phyloP scores from a whole-genome alignment of 495 filamentous ascomycete species.

The Tetracladium setigerum region DNA sequence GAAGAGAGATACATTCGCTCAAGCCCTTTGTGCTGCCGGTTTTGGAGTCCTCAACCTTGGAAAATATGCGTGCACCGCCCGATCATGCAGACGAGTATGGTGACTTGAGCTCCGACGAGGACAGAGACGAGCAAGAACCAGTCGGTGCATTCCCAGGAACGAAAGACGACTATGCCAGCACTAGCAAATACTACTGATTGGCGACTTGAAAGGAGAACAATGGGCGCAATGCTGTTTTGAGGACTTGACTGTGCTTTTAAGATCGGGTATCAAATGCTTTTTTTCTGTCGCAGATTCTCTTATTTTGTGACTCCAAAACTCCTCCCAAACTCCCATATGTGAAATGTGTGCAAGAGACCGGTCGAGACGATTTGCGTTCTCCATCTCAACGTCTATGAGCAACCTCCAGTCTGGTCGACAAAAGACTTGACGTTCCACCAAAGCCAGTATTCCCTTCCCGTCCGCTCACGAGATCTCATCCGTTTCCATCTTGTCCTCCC shows the following conservation, averaged over 20 bases:
- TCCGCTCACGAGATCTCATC: constrained; percentile 8
- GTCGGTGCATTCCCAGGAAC: constrained; percentile 35
- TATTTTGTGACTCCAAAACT: too few relatives aligned
- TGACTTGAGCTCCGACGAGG: constrained; percentile 38
- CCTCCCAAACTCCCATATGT: too few relatives aligned
- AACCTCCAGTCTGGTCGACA: too few relatives aligned
- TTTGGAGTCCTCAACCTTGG: constrained; percentile 49
- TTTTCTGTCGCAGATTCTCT: too few relatives aligned
- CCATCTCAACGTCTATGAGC: too few relatives aligned
- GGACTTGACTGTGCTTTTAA: too few relatives aligned
- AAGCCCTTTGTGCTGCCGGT: constrained; percentile 50
- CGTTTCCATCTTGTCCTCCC: constrained; percentile 15
- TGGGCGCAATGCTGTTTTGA: too few relatives aligned
- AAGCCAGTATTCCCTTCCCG: background rate
- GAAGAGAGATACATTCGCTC: constrained; percentile 72
- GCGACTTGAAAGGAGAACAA: too few relatives aligned
- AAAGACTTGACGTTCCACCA: background rate
- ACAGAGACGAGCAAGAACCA: constrained; percentile 9
- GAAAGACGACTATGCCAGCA: constrained; percentile 24
- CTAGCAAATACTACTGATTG: constrained; percentile 18
- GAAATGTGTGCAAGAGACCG: too few relatives aligned
- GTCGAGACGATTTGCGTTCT: too few relatives aligned
- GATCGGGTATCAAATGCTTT: too few relatives aligned
- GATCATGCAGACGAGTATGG: constrained; percentile 44
- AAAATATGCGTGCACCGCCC: constrained; percentile 39